A percentile compares a stretch with the other conserved stretches of the same genome.
Evolutionary conservation across 2,329 filamentous ascomycete species (phyloP).

Genomic region (Aspergillus pseudotamarii): DNA sequence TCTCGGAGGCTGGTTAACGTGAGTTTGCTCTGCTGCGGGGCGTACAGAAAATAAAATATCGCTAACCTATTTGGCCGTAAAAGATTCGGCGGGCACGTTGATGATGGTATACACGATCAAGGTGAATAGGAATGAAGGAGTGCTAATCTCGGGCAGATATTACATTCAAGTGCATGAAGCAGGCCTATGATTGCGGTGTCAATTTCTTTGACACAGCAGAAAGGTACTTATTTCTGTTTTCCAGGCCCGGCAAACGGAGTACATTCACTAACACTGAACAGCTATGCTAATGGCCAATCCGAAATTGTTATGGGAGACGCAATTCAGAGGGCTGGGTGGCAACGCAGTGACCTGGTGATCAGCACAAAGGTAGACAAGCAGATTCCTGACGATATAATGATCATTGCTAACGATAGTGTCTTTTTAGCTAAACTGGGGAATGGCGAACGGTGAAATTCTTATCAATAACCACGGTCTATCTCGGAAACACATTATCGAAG

Average conservation of each 20-base stretch:
- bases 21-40: slow-evolving; percentile 8
- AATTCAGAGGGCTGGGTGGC: slow-evolving; percentile 61
- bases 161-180: slow-evolving; percentile 46
- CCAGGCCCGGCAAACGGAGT: not conserved
- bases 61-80: not conserved
- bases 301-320: slow-evolving; percentile 59
- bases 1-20: slow-evolving; percentile 54
- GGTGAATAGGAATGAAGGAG: too few species aligned
- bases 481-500: slow-evolving; percentile 64
- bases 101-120: slow-evolving; percentile 53
- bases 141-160: slow-evolving; percentile 19
- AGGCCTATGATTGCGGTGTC: slow-evolving; percentile 60
- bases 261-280: not conserved
- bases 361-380: slow-evolving; percentile 34
- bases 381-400: too few species aligned
- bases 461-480: slow-evolving; percentile 8
- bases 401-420: not conserved
- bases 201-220: slow-evolving; percentile 64
- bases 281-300: slow-evolving; percentile 55
- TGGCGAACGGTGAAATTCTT: slow-evolving; percentile 2
- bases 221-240: slow-evolving; percentile 23
- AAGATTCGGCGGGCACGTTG: slow-evolving; percentile 67
- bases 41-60: not conserved
- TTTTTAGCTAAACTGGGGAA: slow-evolving; percentile 7
- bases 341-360: slow-evolving; percentile 54